phyloP scores from a whole-genome alignment of 1,284 basidiomycete genomes.

The Anthracocystis walkeri region DNA sequence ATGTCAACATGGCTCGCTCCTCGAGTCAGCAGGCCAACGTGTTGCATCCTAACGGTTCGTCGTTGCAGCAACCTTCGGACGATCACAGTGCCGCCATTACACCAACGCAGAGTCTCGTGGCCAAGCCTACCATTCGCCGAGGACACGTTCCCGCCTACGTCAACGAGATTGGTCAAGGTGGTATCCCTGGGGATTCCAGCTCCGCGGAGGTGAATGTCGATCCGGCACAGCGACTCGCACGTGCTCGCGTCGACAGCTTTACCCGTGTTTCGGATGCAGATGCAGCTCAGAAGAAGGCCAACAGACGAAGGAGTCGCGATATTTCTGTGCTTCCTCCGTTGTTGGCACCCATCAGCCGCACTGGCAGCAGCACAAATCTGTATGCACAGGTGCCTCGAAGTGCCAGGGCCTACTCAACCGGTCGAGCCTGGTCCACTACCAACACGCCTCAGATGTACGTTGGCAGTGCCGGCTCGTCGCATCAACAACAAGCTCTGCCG shows the following conservation, averaged over 20 bases:
- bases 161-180: conserved; percentile 58
- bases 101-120: conserved; percentile 53
- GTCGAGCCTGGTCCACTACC: conserved; percentile 41
- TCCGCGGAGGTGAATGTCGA: conserved; percentile 12
- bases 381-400: conserved; percentile 36
- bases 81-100: conserved; percentile 48
- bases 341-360: conserved; percentile 51
- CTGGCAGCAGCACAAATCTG: conserved; percentile 55
- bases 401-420: conserved; percentile 44
- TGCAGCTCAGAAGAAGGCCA: conserved; percentile 37
- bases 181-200: conserved; percentile 55
- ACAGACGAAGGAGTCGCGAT: conserved; percentile 56
- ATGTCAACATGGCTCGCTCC: conserved; percentile 22
- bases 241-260: conserved; percentile 43
- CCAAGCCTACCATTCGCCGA: conserved; percentile 56
- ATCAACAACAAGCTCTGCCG: conserved; percentile 19
- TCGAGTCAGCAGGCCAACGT: conserved; percentile 19
- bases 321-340: conserved; percentile 59
- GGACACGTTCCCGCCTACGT: conserved; percentile 60
- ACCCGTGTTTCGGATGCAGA: conserved; percentile 39
- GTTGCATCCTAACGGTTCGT: conserved; percentile 15
- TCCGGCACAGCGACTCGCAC: conserved; percentile 20
- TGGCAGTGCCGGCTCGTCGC: conserved; percentile 49
- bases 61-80: conserved; percentile 13
- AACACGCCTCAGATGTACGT: conserved; percentile 49